Base-by-base conservation (phyloP, 805 yeast genomes). In the Starmerella apis region DNA sequence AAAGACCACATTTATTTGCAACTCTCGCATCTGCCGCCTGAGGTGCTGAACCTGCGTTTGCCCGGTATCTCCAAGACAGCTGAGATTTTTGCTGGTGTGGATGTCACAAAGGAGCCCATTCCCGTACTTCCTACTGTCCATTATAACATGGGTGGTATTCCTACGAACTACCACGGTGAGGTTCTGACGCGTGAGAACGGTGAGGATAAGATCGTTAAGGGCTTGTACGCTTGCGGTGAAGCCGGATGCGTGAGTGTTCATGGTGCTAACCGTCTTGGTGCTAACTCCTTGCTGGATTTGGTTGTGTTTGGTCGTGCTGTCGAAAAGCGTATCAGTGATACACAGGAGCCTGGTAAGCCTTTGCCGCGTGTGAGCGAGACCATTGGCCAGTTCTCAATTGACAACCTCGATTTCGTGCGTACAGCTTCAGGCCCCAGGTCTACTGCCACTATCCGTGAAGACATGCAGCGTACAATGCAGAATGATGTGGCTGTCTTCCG, bases 31-130 rank as follows among this genome's bases (percentile, higher is more conserved):
- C 74, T 90, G 65, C 98, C 98, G 48, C 83, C 96, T 39, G 71
- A 82, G 50, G 96, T 90, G 43, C 75, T 90, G 65, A 78, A 86
- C 67, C 96, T 88, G 75, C 83, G 98, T 76, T 77, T 90, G 64
- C 98, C 98, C 61, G 98, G 98, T 82, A 90, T 90, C 63, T 90
- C 97, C 58, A 96, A 90, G 74, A 90, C 98, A 53, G 97, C 98
- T 42, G 83, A 87, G 59, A 90, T 90, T 70, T 90, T 90, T 65
- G 97, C 98, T 44, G 98, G 98, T 77, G 98, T 90, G 58, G 98
- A 90, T 71, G 97, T 90, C 59, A 92, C 98, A 53, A 92, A 92
- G 75, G 96, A 90, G 74, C 98, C 98, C 65, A 92, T 92, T 68
- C 98, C 97, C 62, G 88, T 90, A 62, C 71, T 92, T 61, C 98